Evolutionary conservation across 2,329 filamentous ascomycete genomes (phyloP).

Genomic region (Penicillium concentricum): DNA sequence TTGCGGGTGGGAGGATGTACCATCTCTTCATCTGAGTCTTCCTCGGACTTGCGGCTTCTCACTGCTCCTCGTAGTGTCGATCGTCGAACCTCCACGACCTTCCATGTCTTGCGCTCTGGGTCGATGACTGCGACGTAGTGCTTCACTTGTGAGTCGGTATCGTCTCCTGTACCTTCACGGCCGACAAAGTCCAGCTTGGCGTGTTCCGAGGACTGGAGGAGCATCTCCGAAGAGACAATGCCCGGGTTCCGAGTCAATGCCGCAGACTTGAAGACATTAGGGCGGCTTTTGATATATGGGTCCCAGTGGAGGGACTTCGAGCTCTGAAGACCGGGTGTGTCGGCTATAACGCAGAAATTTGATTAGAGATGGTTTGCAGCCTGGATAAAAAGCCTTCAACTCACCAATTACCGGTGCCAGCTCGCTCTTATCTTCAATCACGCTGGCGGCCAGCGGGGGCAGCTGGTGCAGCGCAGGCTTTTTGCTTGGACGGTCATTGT

Average conservation of each 20-base stretch:
- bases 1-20: slow-evolving; percentile 18
- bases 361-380: not conserved
- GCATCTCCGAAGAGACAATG: slow-evolving; percentile 49
- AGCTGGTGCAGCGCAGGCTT: slow-evolving; percentile 45
- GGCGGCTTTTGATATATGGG: slow-evolving; percentile 53
- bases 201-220: slow-evolving; percentile 62
- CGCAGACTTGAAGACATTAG: slow-evolving; percentile 33
- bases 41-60: slow-evolving; percentile 27
- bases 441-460: slow-evolving; percentile 45
- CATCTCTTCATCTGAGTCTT: slow-evolving; percentile 31
- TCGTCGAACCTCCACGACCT: slow-evolving; percentile 55
- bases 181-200: slow-evolving; percentile 60
- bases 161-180: slow-evolving; percentile 47
- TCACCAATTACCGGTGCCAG: slow-evolving; percentile 53
- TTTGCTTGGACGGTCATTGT: slow-evolving; percentile 49
- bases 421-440: slow-evolving; percentile 49
- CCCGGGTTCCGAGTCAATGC: slow-evolving; percentile 34
- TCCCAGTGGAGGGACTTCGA: slow-evolving; percentile 32
- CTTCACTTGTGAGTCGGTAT: slow-evolving; percentile 53
- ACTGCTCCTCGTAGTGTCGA: slow-evolving; percentile 54
- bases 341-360: slow-evolving; percentile 22
- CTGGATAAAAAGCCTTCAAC: slow-evolving; percentile 7
- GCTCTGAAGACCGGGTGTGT: slow-evolving; percentile 35
- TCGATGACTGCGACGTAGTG: slow-evolving; percentile 64
- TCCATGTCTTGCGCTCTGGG: slow-evolving; percentile 51